Evolutionary conservation across 2,329 filamentous ascomycete genomes (phyloP), one percentile per base, ranked within the genome.

Genomic region (Aspergillus sp.): DNA sequence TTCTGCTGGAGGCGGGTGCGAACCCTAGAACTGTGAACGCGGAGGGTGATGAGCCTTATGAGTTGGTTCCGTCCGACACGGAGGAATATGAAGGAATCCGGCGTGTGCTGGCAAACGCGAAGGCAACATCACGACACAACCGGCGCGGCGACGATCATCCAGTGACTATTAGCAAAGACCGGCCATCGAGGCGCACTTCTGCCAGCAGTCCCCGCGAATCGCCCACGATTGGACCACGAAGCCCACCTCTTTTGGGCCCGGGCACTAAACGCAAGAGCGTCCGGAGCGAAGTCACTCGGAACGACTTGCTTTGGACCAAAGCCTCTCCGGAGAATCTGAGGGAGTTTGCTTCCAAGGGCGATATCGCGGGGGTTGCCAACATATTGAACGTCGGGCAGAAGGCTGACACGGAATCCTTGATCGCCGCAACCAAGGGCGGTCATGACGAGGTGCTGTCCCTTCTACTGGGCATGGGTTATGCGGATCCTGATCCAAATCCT

Each of bases 21-120:
- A 93, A 98, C 52, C 91, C 91, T 30, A 79, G 86, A 30, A 83
- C 86, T 45, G 80, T 86, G 29, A 95, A 96, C 53, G 79, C 85
- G n/a, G 82, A 86, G 48, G 91, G 91, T 4, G 82, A 94, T 52
- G 86, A 94, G 50, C 89, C 91, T 1, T 74, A 94, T 19, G 88
- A 95, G 45, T 74, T 91, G 35, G 75, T 95, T 8, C 76, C 75
- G 19, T 72, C 79, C 6, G 80, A 88, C 26, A 67, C 76, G 6
- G 83, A 93, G 3, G 80, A 91, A 40, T 79, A 77, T n/a, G 74
- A 78, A 11, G 83, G 86, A 39, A 91, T 95, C 25, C 78, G 84
- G 34, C 72, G 68, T 10, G 71, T 76, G 3, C 65, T 91, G 15
- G 68, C 76, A 22, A 78, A 80, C 25, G 72, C 76, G n/a, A 71